A percentile compares a stretch with the other conserved stretches of the same genome.
Conservation (phyloP, 257 asterid genomes). For the Echites panduratus region DNA sequence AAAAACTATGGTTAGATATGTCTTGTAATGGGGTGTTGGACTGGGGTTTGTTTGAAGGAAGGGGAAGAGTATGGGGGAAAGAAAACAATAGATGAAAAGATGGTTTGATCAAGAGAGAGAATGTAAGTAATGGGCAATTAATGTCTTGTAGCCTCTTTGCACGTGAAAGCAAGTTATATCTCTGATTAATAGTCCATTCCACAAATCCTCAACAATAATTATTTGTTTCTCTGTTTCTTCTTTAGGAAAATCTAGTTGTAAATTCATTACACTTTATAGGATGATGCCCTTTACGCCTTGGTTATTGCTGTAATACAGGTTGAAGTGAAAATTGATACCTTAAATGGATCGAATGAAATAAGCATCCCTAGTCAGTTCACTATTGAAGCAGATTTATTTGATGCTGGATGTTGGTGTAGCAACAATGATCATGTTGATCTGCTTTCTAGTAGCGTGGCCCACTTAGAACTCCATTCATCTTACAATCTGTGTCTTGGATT, state of each 20-base stretch:
- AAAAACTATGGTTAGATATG: not conserved
- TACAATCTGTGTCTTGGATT: constrained; percentile 63
- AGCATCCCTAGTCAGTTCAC: constrained; percentile 42
- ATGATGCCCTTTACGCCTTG: not conserved
- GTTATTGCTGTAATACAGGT: constrained; percentile 45
- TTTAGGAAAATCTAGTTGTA: not conserved
- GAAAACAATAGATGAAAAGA: not conserved
- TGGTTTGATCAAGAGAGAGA: not conserved
- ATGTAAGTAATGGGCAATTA: not conserved
- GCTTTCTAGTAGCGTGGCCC: constrained; percentile 52
- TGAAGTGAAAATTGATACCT: constrained; percentile 67
- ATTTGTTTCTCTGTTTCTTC: not conserved
- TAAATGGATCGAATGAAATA: constrained; percentile 42
- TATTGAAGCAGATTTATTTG: constrained; percentile 79
- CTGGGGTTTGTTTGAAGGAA: not conserved
- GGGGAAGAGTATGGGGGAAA: not conserved
- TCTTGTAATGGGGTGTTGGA: not conserved
- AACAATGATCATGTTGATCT: constrained; percentile 38
- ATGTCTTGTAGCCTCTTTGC: not conserved
- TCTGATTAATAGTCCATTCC: not conserved
- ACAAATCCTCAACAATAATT: not conserved
- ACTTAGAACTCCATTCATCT: constrained; percentile 40
- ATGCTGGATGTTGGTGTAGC: constrained; percentile 44
- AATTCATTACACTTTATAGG: not conserved
- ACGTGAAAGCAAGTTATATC: not conserved